Percentiles rank a stretch among this genome's conserved stretches.
phyloP scores from a whole-genome alignment of 345 rosid species.

The Chamaenerion angustifolium region DNA sequence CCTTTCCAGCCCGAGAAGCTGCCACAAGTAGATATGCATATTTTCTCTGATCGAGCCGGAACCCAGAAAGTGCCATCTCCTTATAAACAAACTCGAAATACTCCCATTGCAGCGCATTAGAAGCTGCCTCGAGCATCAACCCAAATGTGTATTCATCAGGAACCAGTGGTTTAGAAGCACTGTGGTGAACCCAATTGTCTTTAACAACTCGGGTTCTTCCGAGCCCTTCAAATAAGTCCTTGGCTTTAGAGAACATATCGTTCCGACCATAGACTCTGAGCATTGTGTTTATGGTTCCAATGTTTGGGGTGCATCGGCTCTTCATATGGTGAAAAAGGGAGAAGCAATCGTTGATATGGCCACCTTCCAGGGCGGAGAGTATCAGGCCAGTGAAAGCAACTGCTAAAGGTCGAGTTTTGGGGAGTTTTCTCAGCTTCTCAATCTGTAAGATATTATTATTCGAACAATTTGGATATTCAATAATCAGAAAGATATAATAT shows the following conservation, averaged over 20 bases:
- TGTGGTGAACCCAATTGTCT: slow-evolving; percentile 2
- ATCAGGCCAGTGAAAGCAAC: slow-evolving; percentile 81
- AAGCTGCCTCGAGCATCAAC: slow-evolving; percentile 82
- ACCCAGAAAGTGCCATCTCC: slow-evolving; percentile 59
- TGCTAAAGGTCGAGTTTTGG: slow-evolving; percentile 47
- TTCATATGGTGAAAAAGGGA: slow-evolving; percentile 63
- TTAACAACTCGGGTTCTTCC: slow-evolving; percentile 13
- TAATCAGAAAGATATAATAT: too few relatives aligned
- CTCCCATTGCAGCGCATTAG: slow-evolving; percentile 77
- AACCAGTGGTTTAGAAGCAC: slow-evolving; percentile 8
- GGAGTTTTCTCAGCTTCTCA: slow-evolving; percentile 50
- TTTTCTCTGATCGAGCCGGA: slow-evolving; percentile 57
- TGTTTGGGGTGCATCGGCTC: slow-evolving; percentile 52
- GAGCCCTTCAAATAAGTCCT: slow-evolving; percentile 58
- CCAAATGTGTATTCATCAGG: slow-evolving; percentile 67
- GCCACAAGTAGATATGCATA: slow-evolving; percentile 42
- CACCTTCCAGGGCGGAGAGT: slow-evolving; percentile 56
- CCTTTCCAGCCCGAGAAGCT: slow-evolving; percentile 87
- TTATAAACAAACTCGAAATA: slow-evolving; percentile 77
- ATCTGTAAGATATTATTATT: slow-evolving; percentile 30
- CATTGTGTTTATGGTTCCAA: slow-evolving; percentile 81
- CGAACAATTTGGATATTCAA: background rate
- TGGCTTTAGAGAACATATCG: slow-evolving; percentile 78
- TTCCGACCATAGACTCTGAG: slow-evolving; percentile 60
- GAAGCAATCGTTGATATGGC: slow-evolving; percentile 56